Percentiles rank a stretch among this genome's conserved stretches.
Conservation (phyloP, 176 grass and related monocot species). For the Tillandsia fasciculata region DNA sequence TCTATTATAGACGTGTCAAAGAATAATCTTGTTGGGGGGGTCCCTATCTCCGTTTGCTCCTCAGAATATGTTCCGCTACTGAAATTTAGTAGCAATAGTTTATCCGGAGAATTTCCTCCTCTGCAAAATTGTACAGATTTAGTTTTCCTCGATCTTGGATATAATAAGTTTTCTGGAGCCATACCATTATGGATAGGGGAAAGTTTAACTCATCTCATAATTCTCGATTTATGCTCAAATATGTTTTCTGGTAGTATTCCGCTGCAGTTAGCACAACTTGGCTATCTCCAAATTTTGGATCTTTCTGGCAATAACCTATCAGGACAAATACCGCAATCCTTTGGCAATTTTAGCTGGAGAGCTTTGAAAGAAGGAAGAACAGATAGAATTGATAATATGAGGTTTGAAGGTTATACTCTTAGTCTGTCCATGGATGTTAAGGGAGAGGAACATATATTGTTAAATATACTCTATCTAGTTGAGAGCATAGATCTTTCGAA, state of each 20-base stretch:
- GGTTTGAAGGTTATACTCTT: background rate
- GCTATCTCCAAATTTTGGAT: constrained; percentile 21
- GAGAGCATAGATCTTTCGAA: background rate
- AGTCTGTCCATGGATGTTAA: background rate
- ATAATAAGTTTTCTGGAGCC: constrained; percentile 23
- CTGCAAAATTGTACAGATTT: background rate
- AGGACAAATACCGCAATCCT: constrained; percentile 10
- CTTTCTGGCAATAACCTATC: constrained; percentile 8
- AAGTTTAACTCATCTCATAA: background rate
- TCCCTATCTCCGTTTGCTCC: no score
- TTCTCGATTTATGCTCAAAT: constrained; percentile 25
- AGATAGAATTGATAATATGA: background rate
- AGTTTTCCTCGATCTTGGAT: constrained; percentile 24
- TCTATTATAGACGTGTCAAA: background rate
- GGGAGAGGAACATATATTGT: constrained; percentile 3
- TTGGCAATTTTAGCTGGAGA: constrained; percentile 13
- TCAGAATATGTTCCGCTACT: no score
- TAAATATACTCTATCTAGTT: background rate
- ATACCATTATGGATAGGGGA: constrained; percentile 35
- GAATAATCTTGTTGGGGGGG: constrained; percentile 1
- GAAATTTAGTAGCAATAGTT: no score
- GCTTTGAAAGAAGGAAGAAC: no score
- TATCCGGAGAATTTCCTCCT: constrained; percentile 24
- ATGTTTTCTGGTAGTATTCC: constrained; percentile 6
- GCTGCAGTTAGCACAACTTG: background rate